phyloP scores from a whole-genome alignment of 1,284 basidiomycete genomes.

The Hypsizygus ulmarius region DNA sequence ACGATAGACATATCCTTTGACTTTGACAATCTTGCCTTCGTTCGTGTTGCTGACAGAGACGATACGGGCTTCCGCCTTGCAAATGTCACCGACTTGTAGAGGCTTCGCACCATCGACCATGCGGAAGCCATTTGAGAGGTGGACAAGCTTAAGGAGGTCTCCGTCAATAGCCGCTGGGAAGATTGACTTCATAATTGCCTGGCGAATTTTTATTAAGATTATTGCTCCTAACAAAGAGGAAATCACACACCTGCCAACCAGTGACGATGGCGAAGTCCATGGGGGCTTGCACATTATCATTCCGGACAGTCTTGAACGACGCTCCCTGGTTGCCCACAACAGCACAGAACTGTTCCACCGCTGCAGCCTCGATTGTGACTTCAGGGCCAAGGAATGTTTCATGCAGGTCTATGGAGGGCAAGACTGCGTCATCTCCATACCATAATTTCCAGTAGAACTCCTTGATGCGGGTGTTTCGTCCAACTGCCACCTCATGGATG shows the following conservation, averaged over 20 bases:
- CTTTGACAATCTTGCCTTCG: slow-evolving; percentile 92
- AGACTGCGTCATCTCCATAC: slow-evolving; percentile 81
- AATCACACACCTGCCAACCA: slow-evolving; percentile 84
- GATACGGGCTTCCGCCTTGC: slow-evolving; percentile 87
- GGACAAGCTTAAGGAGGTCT: slow-evolving; percentile 93
- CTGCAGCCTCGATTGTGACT: slow-evolving; percentile 72
- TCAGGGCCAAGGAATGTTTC: slow-evolving; percentile 83
- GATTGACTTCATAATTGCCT: slow-evolving; percentile 97
- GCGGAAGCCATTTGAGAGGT: slow-evolving; percentile 95
- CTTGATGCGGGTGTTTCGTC: slow-evolving; percentile 92
- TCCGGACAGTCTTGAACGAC: slow-evolving; percentile 79
- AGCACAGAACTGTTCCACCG: slow-evolving; percentile 88
- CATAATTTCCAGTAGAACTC: slow-evolving; percentile 96
- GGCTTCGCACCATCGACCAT: slow-evolving; percentile 77
- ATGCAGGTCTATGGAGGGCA: slow-evolving; percentile 75
- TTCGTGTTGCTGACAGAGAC: slow-evolving; percentile 89
- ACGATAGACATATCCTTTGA: slow-evolving; percentile 83
- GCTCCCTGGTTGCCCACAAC: slow-evolving; percentile 94
- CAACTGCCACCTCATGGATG: slow-evolving; percentile 87
- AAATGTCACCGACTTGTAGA: slow-evolving; percentile 84
- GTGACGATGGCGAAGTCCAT: slow-evolving; percentile 99
- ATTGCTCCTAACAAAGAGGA: background rate
- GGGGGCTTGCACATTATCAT: slow-evolving; percentile 75
- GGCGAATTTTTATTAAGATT: slow-evolving; percentile 11
- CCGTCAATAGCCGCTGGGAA: slow-evolving; percentile 92